A percentile compares a stretch with the other conserved stretches of the same genome.
These are phyloP conservation scores for Cucumis cinereus DNA, from an alignment of 306 rosid genomes.

Conservation along the genomic window DNA sequence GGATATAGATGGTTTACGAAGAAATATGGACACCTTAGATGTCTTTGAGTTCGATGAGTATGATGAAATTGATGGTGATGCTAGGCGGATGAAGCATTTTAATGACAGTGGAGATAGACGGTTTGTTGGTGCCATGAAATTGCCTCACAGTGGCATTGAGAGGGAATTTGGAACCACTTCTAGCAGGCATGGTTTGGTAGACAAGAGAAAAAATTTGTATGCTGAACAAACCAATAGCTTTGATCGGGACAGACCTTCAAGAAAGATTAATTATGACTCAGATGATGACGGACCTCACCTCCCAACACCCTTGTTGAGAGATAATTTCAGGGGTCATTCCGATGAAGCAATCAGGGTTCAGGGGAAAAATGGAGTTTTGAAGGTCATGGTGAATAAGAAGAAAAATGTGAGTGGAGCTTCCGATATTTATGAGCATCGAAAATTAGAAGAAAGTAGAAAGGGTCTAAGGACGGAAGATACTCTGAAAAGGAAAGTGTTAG, in stretches of 20 bases:
- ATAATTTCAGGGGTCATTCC: conserved; percentile 36
- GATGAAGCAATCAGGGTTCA: conserved; percentile 79
- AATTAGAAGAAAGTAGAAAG: conserved; percentile 37
- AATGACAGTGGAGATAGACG: conserved; percentile 39
- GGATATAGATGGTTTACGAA: conserved; percentile 35
- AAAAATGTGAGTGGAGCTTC: conserved; percentile 29
- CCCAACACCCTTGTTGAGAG: conserved; percentile 29
- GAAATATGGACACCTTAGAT: conserved; percentile 40
- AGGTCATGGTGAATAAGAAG: conserved; percentile 76
- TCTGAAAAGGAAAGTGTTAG: conserved; percentile 29
- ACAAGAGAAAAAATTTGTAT: conserved; percentile 37
- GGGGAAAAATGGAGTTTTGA: conserved; percentile 92
- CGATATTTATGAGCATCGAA: conserved; percentile 29
- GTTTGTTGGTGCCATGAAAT: conserved; percentile 37
- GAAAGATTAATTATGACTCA: conserved; percentile 16
- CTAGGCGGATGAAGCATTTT: conserved; percentile 29
- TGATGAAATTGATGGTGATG: conserved; percentile 36
- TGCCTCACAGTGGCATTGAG: conserved; percentile 32
- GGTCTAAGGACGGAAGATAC: conserved; percentile 35
- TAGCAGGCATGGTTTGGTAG: conserved; percentile 27
- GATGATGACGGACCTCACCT: conserved; percentile 33
- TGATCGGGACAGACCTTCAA: conserved; percentile 27
- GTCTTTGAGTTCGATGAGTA: conserved; percentile 65
- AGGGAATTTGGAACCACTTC: conserved; percentile 51
- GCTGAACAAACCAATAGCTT: conserved; percentile 24